phyloP scores from a whole-genome alignment of 2,329 filamentous ascomycete species.

The Aspergillus sp. region DNA sequence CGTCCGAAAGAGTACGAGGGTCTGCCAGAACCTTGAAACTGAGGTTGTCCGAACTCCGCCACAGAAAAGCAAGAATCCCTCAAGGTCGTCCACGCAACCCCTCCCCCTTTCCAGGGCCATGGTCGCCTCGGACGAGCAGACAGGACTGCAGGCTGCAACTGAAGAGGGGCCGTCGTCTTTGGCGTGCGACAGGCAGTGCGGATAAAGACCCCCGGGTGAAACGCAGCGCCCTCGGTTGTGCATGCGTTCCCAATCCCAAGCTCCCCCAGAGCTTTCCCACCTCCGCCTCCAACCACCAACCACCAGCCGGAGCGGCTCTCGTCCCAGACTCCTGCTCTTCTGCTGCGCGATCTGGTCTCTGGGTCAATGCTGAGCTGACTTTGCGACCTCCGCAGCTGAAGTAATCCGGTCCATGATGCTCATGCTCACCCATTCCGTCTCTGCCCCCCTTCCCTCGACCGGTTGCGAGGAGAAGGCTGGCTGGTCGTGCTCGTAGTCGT shows the following conservation, averaged over 20 bases:
- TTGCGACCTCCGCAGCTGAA: conserved; percentile 52
- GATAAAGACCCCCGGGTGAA: background rate
- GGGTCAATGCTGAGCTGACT: conserved; percentile 12
- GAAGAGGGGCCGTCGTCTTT: background rate
- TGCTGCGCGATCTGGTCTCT: conserved; percentile 21
- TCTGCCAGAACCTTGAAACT: background rate
- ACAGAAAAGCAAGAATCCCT: background rate
- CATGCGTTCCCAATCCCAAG: background rate
- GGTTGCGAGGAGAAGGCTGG: conserved; percentile 1
- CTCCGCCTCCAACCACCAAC: conserved; percentile 7
- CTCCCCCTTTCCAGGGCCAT: conserved; percentile 8
- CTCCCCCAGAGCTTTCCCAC: conserved; percentile 3
- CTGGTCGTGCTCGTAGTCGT: conserved; percentile 8
- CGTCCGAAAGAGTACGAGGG: background rate
- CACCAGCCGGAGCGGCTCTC: conserved; percentile 5
- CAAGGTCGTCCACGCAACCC: background rate
- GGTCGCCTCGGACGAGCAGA: background rate
- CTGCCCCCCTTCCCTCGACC: conserved; percentile 36
- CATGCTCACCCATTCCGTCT: conserved; percentile 45
- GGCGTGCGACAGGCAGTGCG: background rate
- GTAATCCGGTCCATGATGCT: conserved; percentile 37
- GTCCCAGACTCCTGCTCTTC: conserved; percentile 2
- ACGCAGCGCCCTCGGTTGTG: background rate
- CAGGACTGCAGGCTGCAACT: too few relatives aligned
- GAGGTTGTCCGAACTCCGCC: conserved; percentile 2